Evolutionary conservation across 306 rosid genomes (phyloP).

Genomic region (Vicia faba): DNA sequence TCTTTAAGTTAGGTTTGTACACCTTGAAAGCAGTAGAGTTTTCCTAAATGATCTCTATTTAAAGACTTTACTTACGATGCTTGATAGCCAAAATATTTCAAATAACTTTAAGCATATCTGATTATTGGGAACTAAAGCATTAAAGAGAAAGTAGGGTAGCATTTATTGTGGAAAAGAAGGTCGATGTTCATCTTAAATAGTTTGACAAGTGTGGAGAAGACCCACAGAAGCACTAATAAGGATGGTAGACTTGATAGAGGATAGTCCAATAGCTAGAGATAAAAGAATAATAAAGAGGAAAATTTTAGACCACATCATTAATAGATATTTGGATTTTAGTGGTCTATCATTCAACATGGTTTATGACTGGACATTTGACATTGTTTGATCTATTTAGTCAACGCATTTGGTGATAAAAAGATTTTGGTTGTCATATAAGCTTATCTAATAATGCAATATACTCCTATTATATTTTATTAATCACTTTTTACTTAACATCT

Average conservation of each 20-base stretch:
- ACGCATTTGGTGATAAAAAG: not conserved
- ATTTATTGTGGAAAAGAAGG: conserved; percentile 1
- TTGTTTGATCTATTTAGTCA: not conserved
- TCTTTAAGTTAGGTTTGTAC: conserved; percentile 25
- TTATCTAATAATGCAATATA: conserved; percentile 19
- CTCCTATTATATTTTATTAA: conserved; percentile 26
- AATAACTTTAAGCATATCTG: conserved; percentile 6
- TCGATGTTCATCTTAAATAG: not conserved
- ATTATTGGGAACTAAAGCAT: not conserved
- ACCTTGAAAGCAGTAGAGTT: not conserved
- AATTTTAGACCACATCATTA: not conserved
- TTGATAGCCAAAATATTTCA: conserved; percentile 20
- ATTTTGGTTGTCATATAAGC: not conserved
- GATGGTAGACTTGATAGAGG: conserved; percentile 3
- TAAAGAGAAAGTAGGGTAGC: not conserved
- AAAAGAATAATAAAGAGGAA: not conserved
- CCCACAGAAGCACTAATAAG: not conserved
- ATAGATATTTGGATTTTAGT: not conserved
- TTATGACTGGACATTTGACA: conserved; percentile 2
- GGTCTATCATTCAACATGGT: not conserved
- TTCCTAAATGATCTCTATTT: conserved; percentile 5
- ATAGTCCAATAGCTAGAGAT: not conserved
- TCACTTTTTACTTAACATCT: conserved; percentile 26
- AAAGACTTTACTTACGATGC: conserved; percentile 8
- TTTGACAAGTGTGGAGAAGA: not conserved